Percentiles rank a stretch among this genome's conserved stretches.
These are phyloP conservation scores for Vararia minispora DNA, from an alignment of 768 basidiomycete species.

Conservation along the genomic window DNA sequence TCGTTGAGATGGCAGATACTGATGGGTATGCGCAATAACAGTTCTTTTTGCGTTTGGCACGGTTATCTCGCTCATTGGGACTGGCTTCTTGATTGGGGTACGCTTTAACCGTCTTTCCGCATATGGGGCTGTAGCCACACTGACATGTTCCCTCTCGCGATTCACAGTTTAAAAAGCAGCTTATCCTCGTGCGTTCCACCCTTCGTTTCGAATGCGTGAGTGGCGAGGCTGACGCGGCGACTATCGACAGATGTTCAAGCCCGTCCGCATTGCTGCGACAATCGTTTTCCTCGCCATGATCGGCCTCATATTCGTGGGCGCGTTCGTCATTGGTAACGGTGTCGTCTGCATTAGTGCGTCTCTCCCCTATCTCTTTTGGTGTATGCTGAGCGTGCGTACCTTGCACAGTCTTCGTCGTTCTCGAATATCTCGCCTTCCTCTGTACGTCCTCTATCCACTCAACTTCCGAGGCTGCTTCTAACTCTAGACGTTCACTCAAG, in stretches of 20 bases:
- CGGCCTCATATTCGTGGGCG: conserved; percentile 73
- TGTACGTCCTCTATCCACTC: too few relatives aligned
- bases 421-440: conserved; percentile 85
- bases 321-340: conserved; percentile 64
- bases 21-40: conserved; percentile 19
- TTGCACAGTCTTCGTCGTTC: conserved; percentile 69
- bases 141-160: not conserved
- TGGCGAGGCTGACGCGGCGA: not conserved
- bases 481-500: too few relatives aligned
- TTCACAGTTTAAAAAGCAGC: conserved; percentile 61
- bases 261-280: conserved; percentile 75
- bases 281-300: conserved; percentile 71
- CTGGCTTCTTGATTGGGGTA: conserved; percentile 86
- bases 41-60: conserved; percentile 80
- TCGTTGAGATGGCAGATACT: conserved; percentile 6
- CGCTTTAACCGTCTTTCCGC: too few relatives aligned
- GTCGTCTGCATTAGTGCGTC: conserved; percentile 57
- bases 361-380: not conserved
- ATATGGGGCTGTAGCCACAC: too few relatives aligned
- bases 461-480: too few relatives aligned
- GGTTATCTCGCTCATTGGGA: conserved; percentile 72
- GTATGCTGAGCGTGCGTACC: conserved; percentile 1
- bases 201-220: not conserved
- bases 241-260: conserved; percentile 78
- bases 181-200: conserved; percentile 52